Conservation (phyloP, 2,329 filamentous ascomycete genomes). For the Hawksworthiomyces lignivorus region DNA sequence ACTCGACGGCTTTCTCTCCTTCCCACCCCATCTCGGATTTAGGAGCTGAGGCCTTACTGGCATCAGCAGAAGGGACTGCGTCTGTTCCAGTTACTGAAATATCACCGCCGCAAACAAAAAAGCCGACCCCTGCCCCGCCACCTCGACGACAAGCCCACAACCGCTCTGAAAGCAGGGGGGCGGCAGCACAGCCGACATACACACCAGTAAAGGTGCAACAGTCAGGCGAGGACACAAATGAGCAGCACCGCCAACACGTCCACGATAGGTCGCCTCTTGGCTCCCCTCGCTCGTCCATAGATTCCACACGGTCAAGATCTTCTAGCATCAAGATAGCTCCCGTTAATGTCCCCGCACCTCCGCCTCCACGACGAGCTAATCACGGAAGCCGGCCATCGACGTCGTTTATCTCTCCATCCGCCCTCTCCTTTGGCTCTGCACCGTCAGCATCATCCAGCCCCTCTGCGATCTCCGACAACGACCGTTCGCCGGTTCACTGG, state of each 20-base stretch:
- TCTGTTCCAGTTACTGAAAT: not conserved
- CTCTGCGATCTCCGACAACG: conserved; percentile 3
- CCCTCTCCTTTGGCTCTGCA: conserved; percentile 3
- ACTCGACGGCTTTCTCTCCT: conserved; percentile 20
- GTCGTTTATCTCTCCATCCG: conserved; percentile 16
- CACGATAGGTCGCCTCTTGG: conserved; percentile 17
- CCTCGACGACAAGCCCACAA: conserved; percentile 44
- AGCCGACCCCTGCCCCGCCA: conserved; percentile 35
- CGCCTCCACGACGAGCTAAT: conserved; percentile 45
- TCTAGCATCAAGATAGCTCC: conserved; percentile 34
- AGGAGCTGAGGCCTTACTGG: not conserved
- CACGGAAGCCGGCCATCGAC: conserved; percentile 26
- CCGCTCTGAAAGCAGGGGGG: conserved; percentile 32
- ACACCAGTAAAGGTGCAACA: conserved; percentile 22
- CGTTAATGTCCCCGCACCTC: conserved; percentile 39
- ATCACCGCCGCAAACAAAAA: conserved; percentile 6
- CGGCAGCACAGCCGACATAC: no score
- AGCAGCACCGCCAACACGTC: not conserved
- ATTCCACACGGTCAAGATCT: conserved; percentile 40
- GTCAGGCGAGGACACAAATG: conserved; percentile 17
- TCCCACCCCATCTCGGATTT: conserved; percentile 1
- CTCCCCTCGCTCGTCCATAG: conserved; percentile 39
- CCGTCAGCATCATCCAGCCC: conserved; percentile 6
- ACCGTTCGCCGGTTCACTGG: conserved; percentile 6
- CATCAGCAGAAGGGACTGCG: not conserved